A percentile compares a stretch with the other conserved stretches of the same genome.
Evolutionary conservation across 2,329 filamentous ascomycete species (phyloP).

Genomic region (Ophiostoma ips): DNA sequence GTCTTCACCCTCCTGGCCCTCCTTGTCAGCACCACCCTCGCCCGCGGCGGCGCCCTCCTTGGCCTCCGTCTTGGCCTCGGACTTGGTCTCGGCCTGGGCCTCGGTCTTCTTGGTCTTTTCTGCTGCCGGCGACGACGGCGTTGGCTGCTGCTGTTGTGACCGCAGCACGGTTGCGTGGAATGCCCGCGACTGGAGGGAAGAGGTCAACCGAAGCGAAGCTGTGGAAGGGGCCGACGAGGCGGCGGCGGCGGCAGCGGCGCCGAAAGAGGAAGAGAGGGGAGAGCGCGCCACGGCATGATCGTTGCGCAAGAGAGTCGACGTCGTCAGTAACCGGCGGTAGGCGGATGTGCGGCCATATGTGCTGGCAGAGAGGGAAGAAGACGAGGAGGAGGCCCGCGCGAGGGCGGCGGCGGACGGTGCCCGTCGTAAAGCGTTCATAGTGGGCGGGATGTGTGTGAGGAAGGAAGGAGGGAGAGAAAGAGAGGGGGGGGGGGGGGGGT

Average conservation of each 20-base stretch:
- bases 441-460: conserved; percentile 14
- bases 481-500: neutral
- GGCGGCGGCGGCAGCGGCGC: conserved; percentile 20
- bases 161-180: conserved; percentile 21
- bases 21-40: conserved; percentile 21
- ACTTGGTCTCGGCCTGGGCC: conserved; percentile 34
- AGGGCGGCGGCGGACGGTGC: conserved; percentile 29
- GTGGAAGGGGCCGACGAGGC: conserved; percentile 31
- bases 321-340: conserved; percentile 32
- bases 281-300: conserved; percentile 13
- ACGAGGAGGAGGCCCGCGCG: conserved; percentile 24
- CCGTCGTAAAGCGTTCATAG: conserved; percentile 33
- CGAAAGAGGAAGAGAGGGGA: conserved; percentile 17
- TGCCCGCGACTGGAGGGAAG: conserved; percentile 19
- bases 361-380: conserved; percentile 24
- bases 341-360: conserved; percentile 30
- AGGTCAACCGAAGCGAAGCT: conserved; percentile 23
- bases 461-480: neutral
- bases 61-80: conserved; percentile 23
- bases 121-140: conserved; percentile 5
- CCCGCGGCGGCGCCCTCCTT: conserved; percentile 18
- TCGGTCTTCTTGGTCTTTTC: conserved; percentile 16
- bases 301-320: conserved; percentile 4
- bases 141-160: conserved; percentile 17
- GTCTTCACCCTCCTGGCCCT: conserved; percentile 25